Evolutionary conservation across 2,329 filamentous ascomycete species (phyloP), one percentile per base, ranked within the genome.

Genomic region (Arthrobotrys pseudoclavata): DNA sequence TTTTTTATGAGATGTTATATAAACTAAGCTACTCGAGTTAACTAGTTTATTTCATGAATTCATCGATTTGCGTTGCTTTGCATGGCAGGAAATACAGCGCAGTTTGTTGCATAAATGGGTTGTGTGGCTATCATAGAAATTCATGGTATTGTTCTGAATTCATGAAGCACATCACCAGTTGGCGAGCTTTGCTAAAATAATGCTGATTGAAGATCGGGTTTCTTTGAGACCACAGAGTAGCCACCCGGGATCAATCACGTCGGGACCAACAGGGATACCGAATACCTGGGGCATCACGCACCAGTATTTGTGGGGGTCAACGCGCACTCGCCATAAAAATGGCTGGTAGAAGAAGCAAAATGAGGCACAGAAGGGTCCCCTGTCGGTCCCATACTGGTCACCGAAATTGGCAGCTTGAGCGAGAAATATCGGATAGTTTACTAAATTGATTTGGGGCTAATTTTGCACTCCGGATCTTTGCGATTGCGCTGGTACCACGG

Each of bases 361-460:
- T 52, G 40, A 57, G 62, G 69, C 61, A 66, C 68, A 71, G 47
- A 26, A 47, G 5, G 63, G 50, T 12, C 18, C 52, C 52, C 22
- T 61, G 69, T 53, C 45, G 45, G 22, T 26, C 34, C 64, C 71
- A 63, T 69, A 61, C 55, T 55, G 18, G 40, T 60, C 71, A 13
- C 71, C 71, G 64, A 76, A 76, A 76, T 69, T 63, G 71, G 71
- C 45, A 76, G 71, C 48, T 69, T 69, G 63, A 6, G 71, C 63
- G 71, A 76, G 71, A 69, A 47, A 29, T 62, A n/a, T 68, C 71
- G 71, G 71, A 68, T 64, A 48, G 71, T 64, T 75, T 75, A 53
- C 63, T 31, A 40, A 55, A 53, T 50, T 24, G 29, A 22, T 40
- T 67, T 62, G 47, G 61, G 52, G 31, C 37, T 40, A 34, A 61